phyloP scores from a whole-genome alignment of 2,329 filamentous ascomycete genomes.

The Aspergillus sp. region DNA sequence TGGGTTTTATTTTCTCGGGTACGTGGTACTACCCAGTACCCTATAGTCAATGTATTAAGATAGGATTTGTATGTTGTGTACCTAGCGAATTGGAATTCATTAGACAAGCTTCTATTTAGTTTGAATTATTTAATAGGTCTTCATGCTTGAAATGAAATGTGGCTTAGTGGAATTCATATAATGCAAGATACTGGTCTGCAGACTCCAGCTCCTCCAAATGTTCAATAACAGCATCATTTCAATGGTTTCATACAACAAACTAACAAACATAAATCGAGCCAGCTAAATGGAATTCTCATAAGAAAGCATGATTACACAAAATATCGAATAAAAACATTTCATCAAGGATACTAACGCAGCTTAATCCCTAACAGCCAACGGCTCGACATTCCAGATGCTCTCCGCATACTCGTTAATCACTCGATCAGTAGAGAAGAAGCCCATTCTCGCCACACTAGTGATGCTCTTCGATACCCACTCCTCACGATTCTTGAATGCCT shows the following conservation, averaged over 20 bases:
- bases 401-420: conserved; percentile 98
- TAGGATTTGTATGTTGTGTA: neutral
- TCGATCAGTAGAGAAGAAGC: conserved; percentile 92
- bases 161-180: too few relatives aligned
- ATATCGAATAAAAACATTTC: neutral
- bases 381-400: conserved; percentile 95
- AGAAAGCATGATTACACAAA: too few relatives aligned
- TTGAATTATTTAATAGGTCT: too few relatives aligned
- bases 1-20: neutral
- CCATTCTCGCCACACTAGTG: conserved; percentile 85
- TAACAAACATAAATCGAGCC: neutral
- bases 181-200: neutral
- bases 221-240: neutral
- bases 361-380: conserved; percentile 54
- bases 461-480: conserved; percentile 92
- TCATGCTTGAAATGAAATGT: too few relatives aligned
- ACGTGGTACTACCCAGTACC: neutral
- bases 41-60: neutral
- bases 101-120: neutral
- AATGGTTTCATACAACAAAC: neutral
- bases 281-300: too few relatives aligned
- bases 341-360: neutral
- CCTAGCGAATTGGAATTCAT: neutral
- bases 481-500: conserved; percentile 87
- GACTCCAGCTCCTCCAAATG: neutral